Conservation (phyloP, 805 yeast species). For the Yarrowia sp. region DNA sequence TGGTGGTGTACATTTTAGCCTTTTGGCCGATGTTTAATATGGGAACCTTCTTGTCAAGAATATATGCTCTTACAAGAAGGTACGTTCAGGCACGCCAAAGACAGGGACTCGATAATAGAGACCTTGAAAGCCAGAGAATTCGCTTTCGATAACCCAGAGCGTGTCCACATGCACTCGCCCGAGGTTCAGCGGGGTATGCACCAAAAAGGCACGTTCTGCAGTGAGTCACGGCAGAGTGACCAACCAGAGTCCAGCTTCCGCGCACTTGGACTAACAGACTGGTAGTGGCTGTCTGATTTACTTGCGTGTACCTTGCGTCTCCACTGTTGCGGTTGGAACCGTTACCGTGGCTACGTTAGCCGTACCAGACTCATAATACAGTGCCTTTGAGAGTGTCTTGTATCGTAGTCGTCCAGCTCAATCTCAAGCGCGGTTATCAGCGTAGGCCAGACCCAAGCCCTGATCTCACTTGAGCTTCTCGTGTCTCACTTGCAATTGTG, state of each 20-base stretch:
- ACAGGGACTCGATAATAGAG: conserved; percentile 10
- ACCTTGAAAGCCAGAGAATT: neutral
- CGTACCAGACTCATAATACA: neutral
- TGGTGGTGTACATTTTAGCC: neutral
- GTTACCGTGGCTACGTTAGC: neutral
- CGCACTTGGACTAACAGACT: too few relatives aligned
- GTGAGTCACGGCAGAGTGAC: conserved; percentile 10
- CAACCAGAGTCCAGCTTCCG: neutral
- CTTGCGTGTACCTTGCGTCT: neutral
- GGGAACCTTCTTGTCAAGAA: conserved; percentile 7
- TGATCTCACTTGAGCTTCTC: too few relatives aligned
- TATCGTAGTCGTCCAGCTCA: too few relatives aligned
- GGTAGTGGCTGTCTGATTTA: neutral
- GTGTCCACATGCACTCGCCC: neutral
- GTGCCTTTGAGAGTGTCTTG: too few relatives aligned
- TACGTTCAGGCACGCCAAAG: conserved; percentile 17
- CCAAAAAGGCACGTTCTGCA: conserved; percentile 30
- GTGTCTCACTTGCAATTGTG: neutral
- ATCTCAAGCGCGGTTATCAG: neutral
- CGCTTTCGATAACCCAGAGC: neutral
- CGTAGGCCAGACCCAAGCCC: neutral
- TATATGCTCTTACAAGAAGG: neutral
- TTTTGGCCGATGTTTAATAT: conserved; percentile 14
- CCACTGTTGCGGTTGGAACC: neutral
- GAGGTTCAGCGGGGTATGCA: conserved; percentile 13